Evolutionary conservation across 257 asterid genomes (phyloP).

Genomic region (Rhazya stricta): DNA sequence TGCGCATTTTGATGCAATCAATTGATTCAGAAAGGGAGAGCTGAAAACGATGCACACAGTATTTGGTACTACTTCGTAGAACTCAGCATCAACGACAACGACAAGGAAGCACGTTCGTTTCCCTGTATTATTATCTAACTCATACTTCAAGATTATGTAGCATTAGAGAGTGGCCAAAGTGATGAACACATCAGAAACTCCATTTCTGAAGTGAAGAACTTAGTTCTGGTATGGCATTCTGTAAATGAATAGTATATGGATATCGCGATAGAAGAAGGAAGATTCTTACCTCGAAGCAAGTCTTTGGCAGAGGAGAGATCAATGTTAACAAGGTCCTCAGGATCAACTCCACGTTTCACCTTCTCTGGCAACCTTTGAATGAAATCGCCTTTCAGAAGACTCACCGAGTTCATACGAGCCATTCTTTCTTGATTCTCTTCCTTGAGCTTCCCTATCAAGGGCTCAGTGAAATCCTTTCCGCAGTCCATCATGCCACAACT

Average conservation of each 20-base stretch:
- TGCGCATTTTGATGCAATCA: too few relatives aligned
- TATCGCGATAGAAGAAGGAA: background rate
- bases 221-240: too few relatives aligned
- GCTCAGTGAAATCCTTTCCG: background rate
- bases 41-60: background rate
- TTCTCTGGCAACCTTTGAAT: conserved; percentile 37
- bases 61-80: too few relatives aligned
- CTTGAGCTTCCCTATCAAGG: conserved; percentile 1
- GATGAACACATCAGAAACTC: too few relatives aligned
- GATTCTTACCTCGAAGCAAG: conserved; percentile 31
- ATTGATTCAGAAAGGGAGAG: background rate
- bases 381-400: conserved; percentile 34
- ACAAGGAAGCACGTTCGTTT: too few relatives aligned
- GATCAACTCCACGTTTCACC: conserved; percentile 32
- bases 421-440: background rate
- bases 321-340: conserved; percentile 26
- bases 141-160: background rate
- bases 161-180: background rate
- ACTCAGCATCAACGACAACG: background rate
- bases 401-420: conserved; percentile 17
- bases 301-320: conserved; percentile 31
- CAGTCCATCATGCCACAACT: too few relatives aligned
- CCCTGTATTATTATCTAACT: too few relatives aligned
- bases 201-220: background rate
- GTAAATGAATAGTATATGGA: background rate